Percentiles rank a stretch among this genome's conserved stretches.
These are phyloP conservation scores for Venturia carpophila DNA, from an alignment of 2,329 filamentous ascomycete species.

Conservation along the genomic window DNA sequence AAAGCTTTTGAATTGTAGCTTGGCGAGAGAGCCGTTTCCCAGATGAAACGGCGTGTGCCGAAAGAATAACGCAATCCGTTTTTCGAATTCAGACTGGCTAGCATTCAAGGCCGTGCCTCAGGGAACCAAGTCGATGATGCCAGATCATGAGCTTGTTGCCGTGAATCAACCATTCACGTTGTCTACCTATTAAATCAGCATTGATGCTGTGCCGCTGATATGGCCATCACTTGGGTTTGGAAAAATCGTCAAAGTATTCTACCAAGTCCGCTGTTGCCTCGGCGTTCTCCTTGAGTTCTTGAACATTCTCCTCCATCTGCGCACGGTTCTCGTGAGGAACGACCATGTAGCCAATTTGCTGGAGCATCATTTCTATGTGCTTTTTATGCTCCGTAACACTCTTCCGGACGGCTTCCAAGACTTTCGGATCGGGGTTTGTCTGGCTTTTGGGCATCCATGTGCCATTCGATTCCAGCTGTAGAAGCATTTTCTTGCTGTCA, in stretches of 20 bases:
- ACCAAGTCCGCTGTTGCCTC: slow-evolving; percentile 1
- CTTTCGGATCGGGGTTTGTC: background rate
- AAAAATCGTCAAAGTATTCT: background rate
- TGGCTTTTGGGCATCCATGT: slow-evolving; percentile 15
- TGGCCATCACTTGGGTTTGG: background rate
- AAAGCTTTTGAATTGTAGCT: background rate
- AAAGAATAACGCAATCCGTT: background rate
- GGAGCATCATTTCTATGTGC: background rate
- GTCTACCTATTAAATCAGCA: background rate
- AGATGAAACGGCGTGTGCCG: background rate
- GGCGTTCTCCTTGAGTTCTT: slow-evolving; percentile 2
- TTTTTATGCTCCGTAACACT: slow-evolving; percentile 11
- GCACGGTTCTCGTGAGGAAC: background rate
- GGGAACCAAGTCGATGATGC: background rate
- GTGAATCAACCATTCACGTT: background rate
- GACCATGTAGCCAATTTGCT: background rate
- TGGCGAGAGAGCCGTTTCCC: background rate
- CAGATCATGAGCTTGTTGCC: background rate
- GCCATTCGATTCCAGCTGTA: slow-evolving; percentile 15
- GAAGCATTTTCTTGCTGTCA: slow-evolving; percentile 15
- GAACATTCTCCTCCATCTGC: background rate
- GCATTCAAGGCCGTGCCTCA: background rate
- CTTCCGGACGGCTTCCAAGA: background rate
- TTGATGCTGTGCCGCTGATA: background rate
- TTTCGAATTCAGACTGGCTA: background rate